Evolutionary conservation across 2,329 filamentous ascomycete species (phyloP).

Genomic region (Thelonectria blattea): DNA sequence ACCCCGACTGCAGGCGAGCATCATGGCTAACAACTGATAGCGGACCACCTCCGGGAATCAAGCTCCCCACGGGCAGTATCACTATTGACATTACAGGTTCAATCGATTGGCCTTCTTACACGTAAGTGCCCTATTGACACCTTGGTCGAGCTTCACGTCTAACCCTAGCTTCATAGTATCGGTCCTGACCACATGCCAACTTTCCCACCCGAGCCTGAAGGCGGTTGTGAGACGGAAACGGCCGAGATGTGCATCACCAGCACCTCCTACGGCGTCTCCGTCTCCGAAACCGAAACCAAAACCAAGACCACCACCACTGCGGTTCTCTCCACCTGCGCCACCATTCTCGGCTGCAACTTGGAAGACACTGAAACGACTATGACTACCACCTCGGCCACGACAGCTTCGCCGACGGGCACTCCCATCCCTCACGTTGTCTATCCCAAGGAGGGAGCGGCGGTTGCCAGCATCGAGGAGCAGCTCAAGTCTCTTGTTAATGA

Average conservation of each 20-base stretch:
- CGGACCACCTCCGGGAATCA: not conserved
- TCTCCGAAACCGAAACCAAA: not conserved
- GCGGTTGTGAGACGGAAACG: not conserved
- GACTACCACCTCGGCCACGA: not conserved
- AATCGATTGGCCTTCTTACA: not conserved
- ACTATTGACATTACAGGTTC: not conserved
- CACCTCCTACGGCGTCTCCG: not conserved
- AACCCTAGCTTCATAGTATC: not conserved
- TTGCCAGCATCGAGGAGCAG: not conserved
- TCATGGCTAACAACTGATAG: no score
- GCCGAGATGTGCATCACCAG: not conserved
- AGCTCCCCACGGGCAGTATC: not conserved
- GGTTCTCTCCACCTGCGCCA: not conserved
- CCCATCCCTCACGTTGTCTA: not conserved
- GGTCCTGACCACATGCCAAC: conserved; percentile 2
- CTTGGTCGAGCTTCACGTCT: no score
- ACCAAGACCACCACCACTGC: not conserved
- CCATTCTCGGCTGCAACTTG: not conserved
- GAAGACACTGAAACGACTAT: not conserved
- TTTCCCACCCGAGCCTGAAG: not conserved
- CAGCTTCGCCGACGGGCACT: not conserved
- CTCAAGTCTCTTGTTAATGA: not conserved
- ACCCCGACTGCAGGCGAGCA: no score
- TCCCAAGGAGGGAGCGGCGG: conserved; percentile 3
- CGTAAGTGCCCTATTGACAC: not conserved